Conservation (phyloP, 148 eudicot species). For the Diospyros lotus region DNA sequence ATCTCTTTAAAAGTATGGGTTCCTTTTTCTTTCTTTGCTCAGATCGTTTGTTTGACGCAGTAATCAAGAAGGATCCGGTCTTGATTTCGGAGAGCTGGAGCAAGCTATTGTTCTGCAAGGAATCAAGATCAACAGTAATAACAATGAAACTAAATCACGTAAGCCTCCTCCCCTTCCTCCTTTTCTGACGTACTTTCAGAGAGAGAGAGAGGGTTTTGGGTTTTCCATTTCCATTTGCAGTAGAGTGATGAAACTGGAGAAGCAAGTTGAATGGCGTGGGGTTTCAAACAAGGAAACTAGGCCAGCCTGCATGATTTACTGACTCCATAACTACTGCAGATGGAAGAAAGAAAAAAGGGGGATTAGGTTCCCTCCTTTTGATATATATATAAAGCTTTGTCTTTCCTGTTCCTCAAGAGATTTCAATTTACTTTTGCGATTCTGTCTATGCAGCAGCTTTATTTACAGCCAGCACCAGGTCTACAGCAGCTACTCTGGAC, state of each 20-base stretch:
- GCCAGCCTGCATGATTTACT: constrained; percentile 20
- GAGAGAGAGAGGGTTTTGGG: constrained; percentile 11
- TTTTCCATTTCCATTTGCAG: constrained; percentile 40
- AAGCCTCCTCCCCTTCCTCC: constrained; percentile 15
- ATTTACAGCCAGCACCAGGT: constrained; percentile 43
- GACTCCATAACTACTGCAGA: constrained; percentile 35
- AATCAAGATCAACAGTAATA: constrained; percentile 56
- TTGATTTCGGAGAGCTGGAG: constrained; percentile 97
- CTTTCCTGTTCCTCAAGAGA: constrained; percentile 18
- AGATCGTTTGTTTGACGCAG: constrained; percentile 30
- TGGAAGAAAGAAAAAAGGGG: constrained; percentile 15
- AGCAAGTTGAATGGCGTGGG: constrained; percentile 64
- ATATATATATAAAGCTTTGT: neutral
- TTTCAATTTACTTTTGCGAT: constrained; percentile 26
- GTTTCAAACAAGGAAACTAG: constrained; percentile 51
- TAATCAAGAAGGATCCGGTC: constrained; percentile 77
- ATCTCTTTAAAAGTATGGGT: neutral
- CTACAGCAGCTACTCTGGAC: constrained; percentile 85
- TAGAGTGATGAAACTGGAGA: constrained; percentile 43
- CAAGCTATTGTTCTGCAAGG: constrained; percentile 83
- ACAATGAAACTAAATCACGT: constrained; percentile 47
- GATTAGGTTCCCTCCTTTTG: constrained; percentile 30
- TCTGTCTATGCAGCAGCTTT: constrained; percentile 63
- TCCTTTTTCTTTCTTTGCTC: neutral
- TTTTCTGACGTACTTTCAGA: constrained; percentile 40